Base-by-base conservation (phyloP, 2,329 filamentous ascomycete genomes). In the Penicillium hordei region DNA sequence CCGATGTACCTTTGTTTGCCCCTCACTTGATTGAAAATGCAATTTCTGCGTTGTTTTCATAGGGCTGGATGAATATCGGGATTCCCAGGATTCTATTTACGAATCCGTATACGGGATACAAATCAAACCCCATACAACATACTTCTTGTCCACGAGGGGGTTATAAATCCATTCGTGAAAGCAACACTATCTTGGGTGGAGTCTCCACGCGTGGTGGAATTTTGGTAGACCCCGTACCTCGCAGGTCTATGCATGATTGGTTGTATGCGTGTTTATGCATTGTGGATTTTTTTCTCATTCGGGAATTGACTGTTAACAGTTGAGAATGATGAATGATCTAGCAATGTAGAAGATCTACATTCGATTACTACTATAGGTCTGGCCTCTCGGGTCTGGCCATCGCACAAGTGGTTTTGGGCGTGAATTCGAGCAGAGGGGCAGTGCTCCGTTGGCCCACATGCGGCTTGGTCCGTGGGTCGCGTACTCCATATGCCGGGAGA, bases 381-480 rank as follows among this genome's bases (percentile, higher is more conserved):
- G 57, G 62, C 49, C 46, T 58, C 39, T 53, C 55, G 42, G 34
- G 29, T 50, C 56, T 50, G 52, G 54, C 25, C 27, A 40, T 39
- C 36, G 0, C 31, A 27, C 21, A 9, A 33, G 27, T 43, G 31
- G 13, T n/a, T 36, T 29, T 29, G n/a, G n/a, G 10, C n/a, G 31
- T 50, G 52, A 12, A 42, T 48, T 34, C 9, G 42, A n/a, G 38
- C 19, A 52, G 59, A 61, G 52, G 51, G 60, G 55, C 52, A 48
- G 25, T 45, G 50, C 49, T 25, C 36, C 17, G 33, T 56, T 6
- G 62, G 59, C 60, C 65, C 63, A 65, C 60, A 58, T 59, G 52
- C 60, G 63, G 64, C 60, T 61, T 61, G 53, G 57, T 54, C 58
- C 55, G 54, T 63, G 19, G 31, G 31, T 31, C 19, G 19, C 13